Base-by-base conservation (phyloP, 805 yeast species). In the Yarrowia sp. region DNA sequence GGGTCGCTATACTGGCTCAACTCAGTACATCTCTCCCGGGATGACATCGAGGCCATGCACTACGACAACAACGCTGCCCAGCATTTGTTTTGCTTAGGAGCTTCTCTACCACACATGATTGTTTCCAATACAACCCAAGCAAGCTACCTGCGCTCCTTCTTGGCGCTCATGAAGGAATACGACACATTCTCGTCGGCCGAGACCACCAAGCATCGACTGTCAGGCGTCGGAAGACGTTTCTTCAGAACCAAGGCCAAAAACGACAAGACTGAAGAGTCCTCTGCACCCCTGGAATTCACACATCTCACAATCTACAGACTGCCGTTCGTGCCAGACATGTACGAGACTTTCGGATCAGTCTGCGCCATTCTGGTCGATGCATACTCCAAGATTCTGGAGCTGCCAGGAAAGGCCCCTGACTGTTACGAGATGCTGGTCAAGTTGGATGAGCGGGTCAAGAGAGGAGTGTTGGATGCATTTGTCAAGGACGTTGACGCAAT, bases 241-340 rank as follows among this genome's bases (percentile, higher is more conserved):
- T 68, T 70, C 33, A 45, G 68, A 31, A 47, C 68, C 32, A 63
- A 71, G 39, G 35, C 67, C 57, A 69, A 70, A 43, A 67, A 61
- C 13, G 68, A 68, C 28, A 64, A 65, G 48, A 43, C 36, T 14
- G 45, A 57, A 14, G 53, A 48, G 9, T 35, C 53, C 4, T n/a
- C 64, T 1, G 18, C 65, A 6, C 62, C 66, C 6, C 33, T 65
- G 43, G 73, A 70, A 2, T 67, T 67, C 44, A 32, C 57, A 8
- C 66, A 68, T 55, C 68, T 71, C 41, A 63, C 38, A 38, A 62
- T 69, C n/a, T 64, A 61, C 39, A 72, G 68, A 48, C 67, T 71
- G 60, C 74, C 74, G 32, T 71, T 69, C 64, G 61, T 66, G 6
- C 74, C 73, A n/a, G 74, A 71, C 64, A 61, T 66, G 36, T 67